These are phyloP conservation scores for Phanerochaete carnosa DNA, from an alignment of 768 basidiomycete species.

Conservation along the genomic window DNA sequence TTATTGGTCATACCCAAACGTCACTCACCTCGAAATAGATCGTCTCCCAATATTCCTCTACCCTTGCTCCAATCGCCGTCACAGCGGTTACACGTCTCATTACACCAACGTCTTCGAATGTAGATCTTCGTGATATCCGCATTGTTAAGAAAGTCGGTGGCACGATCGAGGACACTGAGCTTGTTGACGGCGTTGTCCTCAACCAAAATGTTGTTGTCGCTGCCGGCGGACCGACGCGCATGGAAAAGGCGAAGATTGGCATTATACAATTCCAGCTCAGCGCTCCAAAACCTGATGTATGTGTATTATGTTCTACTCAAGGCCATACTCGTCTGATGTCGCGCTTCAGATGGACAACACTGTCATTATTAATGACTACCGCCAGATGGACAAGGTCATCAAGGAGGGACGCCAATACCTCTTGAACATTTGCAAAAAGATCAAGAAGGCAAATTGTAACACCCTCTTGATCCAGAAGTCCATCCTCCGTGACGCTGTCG, in stretches of 20 bases:
- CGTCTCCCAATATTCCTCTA: constrained; percentile 98
- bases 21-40: constrained; percentile 50
- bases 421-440: constrained; percentile 97
- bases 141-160: constrained; percentile 98
- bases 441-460: constrained; percentile 99
- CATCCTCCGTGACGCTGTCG: constrained; percentile 98
- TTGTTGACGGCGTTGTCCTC: constrained; percentile 95
- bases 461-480: constrained; percentile 99
- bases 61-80: constrained; percentile 98
- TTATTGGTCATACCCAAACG: not conserved
- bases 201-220: constrained; percentile 91
- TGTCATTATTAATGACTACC: constrained; percentile 98
- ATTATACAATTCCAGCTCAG: constrained; percentile 98
- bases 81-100: constrained; percentile 90
- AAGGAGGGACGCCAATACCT: constrained; percentile 99
- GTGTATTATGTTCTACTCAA: constrained; percentile 22
- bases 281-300: constrained; percentile 95
- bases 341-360: constrained; percentile 93
- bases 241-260: constrained; percentile 98
- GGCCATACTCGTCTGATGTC: not conserved
- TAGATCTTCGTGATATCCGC: constrained; percentile 94
- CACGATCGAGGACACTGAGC: constrained; percentile 97
- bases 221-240: constrained; percentile 89
- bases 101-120: constrained; percentile 86
- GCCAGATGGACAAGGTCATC: constrained; percentile 99